phyloP scores from a whole-genome alignment of 2,329 filamentous ascomycete species.

The Didymella segeticola region DNA sequence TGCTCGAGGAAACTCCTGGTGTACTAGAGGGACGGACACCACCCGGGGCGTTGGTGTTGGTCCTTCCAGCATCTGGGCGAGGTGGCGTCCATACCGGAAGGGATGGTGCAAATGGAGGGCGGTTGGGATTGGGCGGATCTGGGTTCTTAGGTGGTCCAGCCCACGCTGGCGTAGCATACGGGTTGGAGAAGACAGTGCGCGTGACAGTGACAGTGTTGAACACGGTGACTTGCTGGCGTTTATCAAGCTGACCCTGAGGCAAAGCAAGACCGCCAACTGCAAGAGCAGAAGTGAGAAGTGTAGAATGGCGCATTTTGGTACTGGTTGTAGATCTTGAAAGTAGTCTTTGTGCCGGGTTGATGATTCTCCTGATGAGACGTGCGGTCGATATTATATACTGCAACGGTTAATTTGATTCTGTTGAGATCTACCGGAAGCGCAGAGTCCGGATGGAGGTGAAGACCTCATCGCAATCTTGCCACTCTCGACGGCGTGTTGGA shows the following conservation, averaged over 20 bases:
- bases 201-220: slow-evolving; percentile 29
- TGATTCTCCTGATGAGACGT: neutral
- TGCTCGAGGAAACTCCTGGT: neutral
- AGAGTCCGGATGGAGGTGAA: slow-evolving; percentile 2
- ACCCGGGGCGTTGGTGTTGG: neutral
- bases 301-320: slow-evolving; percentile 36
- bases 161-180: slow-evolving; percentile 17
- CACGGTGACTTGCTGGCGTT: slow-evolving; percentile 33
- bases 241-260: slow-evolving; percentile 27
- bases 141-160: slow-evolving; percentile 11
- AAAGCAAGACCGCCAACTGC: slow-evolving; percentile 34
- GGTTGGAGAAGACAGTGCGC: slow-evolving; percentile 23
- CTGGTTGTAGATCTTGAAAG: slow-evolving; percentile 10
- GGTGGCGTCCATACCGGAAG: slow-evolving; percentile 6
- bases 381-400: slow-evolving; percentile 16
- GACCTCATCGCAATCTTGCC: slow-evolving; percentile 3
- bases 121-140: neutral
- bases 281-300: slow-evolving; percentile 35
- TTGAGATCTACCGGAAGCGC: slow-evolving; percentile 15
- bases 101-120: slow-evolving; percentile 3
- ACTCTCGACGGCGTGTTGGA: slow-evolving; percentile 3
- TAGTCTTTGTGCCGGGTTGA: slow-evolving; percentile 3
- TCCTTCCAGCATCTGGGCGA: neutral
- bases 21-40: neutral
- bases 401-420: neutral